Conservation (phyloP, 23 red algal genomes). For the Cyanidioschyzon merolae region DNA sequence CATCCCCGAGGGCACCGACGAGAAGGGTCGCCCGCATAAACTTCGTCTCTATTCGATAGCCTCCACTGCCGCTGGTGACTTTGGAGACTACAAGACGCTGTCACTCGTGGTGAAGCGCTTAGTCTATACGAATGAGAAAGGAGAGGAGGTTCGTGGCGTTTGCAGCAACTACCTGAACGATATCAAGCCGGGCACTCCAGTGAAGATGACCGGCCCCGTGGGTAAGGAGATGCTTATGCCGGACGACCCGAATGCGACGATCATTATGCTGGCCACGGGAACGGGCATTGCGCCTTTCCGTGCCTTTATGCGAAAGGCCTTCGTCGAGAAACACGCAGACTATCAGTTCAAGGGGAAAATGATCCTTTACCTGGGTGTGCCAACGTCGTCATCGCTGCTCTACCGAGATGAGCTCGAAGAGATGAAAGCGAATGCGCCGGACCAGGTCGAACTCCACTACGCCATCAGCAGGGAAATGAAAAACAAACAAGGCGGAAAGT, state of each 20-base stretch:
- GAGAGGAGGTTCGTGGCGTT: slow-evolving; percentile 82
- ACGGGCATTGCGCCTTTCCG: slow-evolving; percentile 96
- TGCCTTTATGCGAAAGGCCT: slow-evolving; percentile 75
- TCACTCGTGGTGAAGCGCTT: slow-evolving; percentile 84
- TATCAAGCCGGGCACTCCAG: slow-evolving; percentile 66
- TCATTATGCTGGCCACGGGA: slow-evolving; percentile 94
- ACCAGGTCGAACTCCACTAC: slow-evolving; percentile 61
- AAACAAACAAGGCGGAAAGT: slow-evolving; percentile 58
- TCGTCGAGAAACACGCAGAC: slow-evolving; percentile 73
- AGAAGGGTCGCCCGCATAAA: slow-evolving; percentile 79
- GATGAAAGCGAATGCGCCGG: slow-evolving; percentile 75
- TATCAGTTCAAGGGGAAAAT: slow-evolving; percentile 87
- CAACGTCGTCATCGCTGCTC: slow-evolving; percentile 73
- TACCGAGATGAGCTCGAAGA: slow-evolving; percentile 90
- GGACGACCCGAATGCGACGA: slow-evolving; percentile 75
- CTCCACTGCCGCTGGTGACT: slow-evolving; percentile 75
- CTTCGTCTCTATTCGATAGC: slow-evolving; percentile 91
- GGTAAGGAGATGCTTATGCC: slow-evolving; percentile 95
- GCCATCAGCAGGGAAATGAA: slow-evolving; percentile 84
- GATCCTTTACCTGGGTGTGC: slow-evolving; percentile 94
- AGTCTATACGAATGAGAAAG: slow-evolving; percentile 61
- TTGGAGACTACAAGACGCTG: slow-evolving; percentile 83
- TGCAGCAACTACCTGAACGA: slow-evolving; percentile 95
- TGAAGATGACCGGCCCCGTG: slow-evolving; percentile 78
- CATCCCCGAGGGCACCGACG: slow-evolving; percentile 73